Evolutionary conservation across 495 filamentous ascomycete species (phyloP).

Genomic region (Elasticomyces elasticus): DNA sequence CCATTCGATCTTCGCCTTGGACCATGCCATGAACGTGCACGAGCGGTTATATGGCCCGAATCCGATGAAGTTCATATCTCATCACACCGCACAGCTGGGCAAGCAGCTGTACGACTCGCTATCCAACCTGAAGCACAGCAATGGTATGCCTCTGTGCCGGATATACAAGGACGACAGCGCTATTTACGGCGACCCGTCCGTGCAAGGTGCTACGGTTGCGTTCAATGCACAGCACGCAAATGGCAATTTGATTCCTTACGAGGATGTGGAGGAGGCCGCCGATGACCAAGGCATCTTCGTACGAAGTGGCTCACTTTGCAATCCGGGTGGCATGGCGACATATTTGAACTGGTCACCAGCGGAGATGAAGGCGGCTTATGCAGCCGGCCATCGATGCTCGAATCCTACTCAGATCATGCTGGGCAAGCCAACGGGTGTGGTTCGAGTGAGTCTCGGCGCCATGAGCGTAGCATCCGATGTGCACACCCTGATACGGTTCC

Average conservation of each 20-base stretch:
- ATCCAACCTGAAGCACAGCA: conserved; percentile 45
- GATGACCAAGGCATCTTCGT: conserved; percentile 54
- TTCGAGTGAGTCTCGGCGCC: conserved; percentile 59
- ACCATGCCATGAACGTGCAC: conserved; percentile 58
- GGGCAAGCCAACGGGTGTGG: conserved; percentile 52
- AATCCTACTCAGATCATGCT: conserved; percentile 42
- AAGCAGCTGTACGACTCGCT: conserved; percentile 44
- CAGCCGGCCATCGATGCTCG: conserved; percentile 55
- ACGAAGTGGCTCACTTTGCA: conserved; percentile 58
- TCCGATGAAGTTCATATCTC: conserved; percentile 51
- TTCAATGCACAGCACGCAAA: conserved; percentile 52
- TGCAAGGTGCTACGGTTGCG: conserved; percentile 61
- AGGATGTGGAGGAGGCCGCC: conserved; percentile 53
- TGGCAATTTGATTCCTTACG: conserved; percentile 48
- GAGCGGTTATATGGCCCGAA: conserved; percentile 44
- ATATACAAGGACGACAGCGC: conserved; percentile 49
- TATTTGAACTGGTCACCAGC: conserved; percentile 40
- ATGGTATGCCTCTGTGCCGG: conserved; percentile 45
- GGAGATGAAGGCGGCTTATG: conserved; percentile 53
- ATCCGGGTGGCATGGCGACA: conserved; percentile 45
- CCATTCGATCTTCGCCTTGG: conserved; percentile 64
- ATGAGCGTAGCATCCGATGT: conserved; percentile 59
- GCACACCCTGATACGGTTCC: conserved; percentile 46
- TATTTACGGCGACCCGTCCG: conserved; percentile 44
- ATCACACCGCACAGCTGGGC: conserved; percentile 51